Percentiles rank a stretch among this genome's conserved stretches.
Conservation (phyloP, 2,329 filamentous ascomycete species). For the Didymella arachidicola region DNA sequence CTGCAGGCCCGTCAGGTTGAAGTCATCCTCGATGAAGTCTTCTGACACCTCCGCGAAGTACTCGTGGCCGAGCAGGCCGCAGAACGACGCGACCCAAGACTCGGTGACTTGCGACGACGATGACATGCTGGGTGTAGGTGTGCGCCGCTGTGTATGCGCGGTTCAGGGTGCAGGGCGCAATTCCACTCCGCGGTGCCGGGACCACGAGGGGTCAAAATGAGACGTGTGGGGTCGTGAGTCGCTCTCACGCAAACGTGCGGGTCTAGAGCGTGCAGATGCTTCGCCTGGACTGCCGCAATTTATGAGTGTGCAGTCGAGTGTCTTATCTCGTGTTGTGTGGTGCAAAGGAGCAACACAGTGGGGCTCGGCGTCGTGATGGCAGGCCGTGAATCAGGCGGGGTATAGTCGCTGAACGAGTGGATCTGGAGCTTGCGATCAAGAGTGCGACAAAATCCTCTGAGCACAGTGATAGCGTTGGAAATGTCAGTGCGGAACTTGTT, state of each 20-base stretch:
- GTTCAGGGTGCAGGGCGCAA: constrained; percentile 31
- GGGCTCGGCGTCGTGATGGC: constrained; percentile 21
- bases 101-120: constrained; percentile 70
- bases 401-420: constrained; percentile 14
- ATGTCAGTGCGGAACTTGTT: constrained; percentile 1
- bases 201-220: constrained; percentile 41
- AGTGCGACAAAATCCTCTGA: background rate
- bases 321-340: constrained; percentile 16
- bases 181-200: constrained; percentile 27
- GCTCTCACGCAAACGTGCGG: constrained; percentile 13
- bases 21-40: constrained; percentile 99
- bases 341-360: constrained; percentile 18
- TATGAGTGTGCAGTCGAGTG: background rate
- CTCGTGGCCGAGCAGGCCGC: constrained; percentile 92
- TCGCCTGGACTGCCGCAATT: constrained; percentile 1
- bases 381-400: constrained; percentile 16
- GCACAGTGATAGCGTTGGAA: background rate
- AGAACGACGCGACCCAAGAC: constrained; percentile 98
- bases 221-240: constrained; percentile 35
- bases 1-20: constrained; percentile 95
- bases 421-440: constrained; percentile 1
- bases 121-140: constrained; percentile 55
- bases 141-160: constrained; percentile 28
- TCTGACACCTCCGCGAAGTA: constrained; percentile 99
- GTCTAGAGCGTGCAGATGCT: constrained; percentile 2